Evolutionary conservation across 306 rosid species (phyloP).

Genomic region (Acacia acuminata): DNA sequence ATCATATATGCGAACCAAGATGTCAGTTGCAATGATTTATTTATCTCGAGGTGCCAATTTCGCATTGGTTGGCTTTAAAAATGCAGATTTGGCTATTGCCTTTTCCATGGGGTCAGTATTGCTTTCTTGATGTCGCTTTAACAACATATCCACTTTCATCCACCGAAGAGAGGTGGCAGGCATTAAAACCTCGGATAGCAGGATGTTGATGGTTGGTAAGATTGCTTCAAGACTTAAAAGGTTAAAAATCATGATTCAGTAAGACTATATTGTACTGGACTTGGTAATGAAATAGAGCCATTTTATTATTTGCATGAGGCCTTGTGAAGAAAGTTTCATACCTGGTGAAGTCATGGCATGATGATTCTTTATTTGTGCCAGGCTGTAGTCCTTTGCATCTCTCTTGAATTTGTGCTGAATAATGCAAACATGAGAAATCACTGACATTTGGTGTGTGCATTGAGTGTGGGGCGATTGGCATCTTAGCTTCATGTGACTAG

Average conservation of each 20-base stretch:
- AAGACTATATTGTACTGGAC: constrained; percentile 73
- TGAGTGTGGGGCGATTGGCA: constrained; percentile 24
- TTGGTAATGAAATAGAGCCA: constrained; percentile 66
- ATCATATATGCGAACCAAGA: constrained; percentile 81
- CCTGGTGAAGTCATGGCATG: constrained; percentile 46
- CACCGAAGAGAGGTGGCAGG: constrained; percentile 93
- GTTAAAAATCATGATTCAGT: constrained; percentile 64
- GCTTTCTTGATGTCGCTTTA: constrained; percentile 96
- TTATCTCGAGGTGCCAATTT: constrained; percentile 97
- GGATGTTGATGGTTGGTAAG: constrained; percentile 99
- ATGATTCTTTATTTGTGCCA: constrained; percentile 36
- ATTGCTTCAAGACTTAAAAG: constrained; percentile 87
- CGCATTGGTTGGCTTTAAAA: constrained; percentile 99
- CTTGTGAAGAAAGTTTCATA: constrained; percentile 50
- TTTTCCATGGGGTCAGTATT: constrained; percentile 96
- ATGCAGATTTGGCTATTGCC: constrained; percentile 98
- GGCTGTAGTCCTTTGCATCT: constrained; percentile 40
- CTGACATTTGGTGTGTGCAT: constrained; percentile 37
- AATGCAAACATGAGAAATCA: constrained; percentile 28
- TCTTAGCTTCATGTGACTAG: constrained; percentile 29
- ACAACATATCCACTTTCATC: constrained; percentile 85
- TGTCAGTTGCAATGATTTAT: constrained; percentile 97
- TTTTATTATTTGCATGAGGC: constrained; percentile 65
- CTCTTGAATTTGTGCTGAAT: constrained; percentile 41
- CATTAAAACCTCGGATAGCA: constrained; percentile 73